A percentile compares a stretch with the other conserved stretches of the same genome.
Evolutionary conservation across 2,329 filamentous ascomycete species (phyloP).

Genomic region (Epichloe bromicola): DNA sequence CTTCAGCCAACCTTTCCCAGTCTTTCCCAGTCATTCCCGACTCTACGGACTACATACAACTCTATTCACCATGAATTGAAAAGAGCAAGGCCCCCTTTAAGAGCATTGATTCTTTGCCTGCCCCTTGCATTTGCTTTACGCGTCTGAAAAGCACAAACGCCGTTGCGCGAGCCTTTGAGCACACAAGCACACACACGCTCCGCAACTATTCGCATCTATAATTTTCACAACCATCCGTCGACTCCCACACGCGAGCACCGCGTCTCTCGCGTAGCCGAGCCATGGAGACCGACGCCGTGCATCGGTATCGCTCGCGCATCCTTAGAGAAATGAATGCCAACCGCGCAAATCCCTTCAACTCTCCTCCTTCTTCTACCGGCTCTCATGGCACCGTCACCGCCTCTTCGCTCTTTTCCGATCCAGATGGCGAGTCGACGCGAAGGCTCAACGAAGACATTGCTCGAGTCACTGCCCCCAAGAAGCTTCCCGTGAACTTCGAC

Average conservation of each 20-base stretch:
- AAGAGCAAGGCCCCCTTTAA: not conserved
- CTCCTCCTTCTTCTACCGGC: conserved; percentile 43
- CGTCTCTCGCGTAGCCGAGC: conserved; percentile 14
- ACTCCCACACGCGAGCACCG: conserved; percentile 12
- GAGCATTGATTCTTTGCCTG: conserved; percentile 5
- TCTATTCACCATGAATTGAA: not conserved
- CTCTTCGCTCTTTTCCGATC: conserved; percentile 39
- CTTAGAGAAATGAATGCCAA: conserved; percentile 39
- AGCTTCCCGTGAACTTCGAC: conserved; percentile 30
- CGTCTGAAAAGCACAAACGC: not conserved
- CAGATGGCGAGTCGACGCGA: conserved; percentile 41
- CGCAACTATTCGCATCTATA: not conserved
- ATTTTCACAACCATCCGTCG: conserved; percentile 9
- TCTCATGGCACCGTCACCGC: conserved; percentile 43
- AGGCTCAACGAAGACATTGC: conserved; percentile 36
- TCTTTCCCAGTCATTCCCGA: not conserved
- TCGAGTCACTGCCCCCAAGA: conserved; percentile 26
- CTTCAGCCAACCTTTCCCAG: not conserved
- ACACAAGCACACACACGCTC: not conserved
- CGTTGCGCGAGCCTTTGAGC: not conserved
- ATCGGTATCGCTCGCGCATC: conserved; percentile 33
- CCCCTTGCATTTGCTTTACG: conserved; percentile 2
- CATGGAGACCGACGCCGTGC: conserved; percentile 29
- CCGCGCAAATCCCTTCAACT: conserved; percentile 44
- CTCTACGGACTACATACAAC: not conserved